phyloP scores from a whole-genome alignment of 331 rosid genomes.

The Acacia pycnantha region DNA sequence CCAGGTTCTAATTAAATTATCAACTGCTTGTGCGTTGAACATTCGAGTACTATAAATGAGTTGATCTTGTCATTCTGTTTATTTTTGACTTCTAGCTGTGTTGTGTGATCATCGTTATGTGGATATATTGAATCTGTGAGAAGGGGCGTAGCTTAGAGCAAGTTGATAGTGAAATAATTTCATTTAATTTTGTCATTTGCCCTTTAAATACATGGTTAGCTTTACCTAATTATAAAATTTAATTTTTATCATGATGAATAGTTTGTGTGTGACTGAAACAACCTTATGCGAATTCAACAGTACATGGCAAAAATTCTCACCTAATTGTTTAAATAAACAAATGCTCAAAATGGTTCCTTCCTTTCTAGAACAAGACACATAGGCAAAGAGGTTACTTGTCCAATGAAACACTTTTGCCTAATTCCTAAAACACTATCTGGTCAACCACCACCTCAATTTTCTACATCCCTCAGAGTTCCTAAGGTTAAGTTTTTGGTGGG shows the following conservation, averaged over 20 bases:
- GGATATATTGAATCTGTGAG: not conserved
- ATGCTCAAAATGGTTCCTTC: not conserved
- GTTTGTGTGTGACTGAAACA: not conserved
- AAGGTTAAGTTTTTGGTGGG: not conserved
- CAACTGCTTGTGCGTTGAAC: not conserved
- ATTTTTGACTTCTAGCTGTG: not conserved
- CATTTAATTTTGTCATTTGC: not conserved
- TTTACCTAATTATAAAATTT: not conserved
- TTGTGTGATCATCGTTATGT: not conserved
- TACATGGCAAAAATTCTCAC: not conserved
- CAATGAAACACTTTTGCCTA: not conserved
- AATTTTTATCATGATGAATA: not conserved
- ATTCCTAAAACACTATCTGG: not conserved
- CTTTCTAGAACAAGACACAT: not conserved
- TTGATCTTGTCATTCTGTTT: not conserved
- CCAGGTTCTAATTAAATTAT: not conserved
- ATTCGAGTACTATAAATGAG: not conserved
- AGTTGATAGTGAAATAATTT: not conserved
- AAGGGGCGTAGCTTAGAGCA: not conserved
- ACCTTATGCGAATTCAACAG: not conserved
- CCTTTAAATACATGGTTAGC: not conserved
- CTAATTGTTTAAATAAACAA: not conserved
- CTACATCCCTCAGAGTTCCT: not conserved
- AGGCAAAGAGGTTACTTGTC: not conserved
- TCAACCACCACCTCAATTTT: not conserved